Base-by-base conservation (phyloP, 305 asterid species). In the Fraxinus latifolia region DNA sequence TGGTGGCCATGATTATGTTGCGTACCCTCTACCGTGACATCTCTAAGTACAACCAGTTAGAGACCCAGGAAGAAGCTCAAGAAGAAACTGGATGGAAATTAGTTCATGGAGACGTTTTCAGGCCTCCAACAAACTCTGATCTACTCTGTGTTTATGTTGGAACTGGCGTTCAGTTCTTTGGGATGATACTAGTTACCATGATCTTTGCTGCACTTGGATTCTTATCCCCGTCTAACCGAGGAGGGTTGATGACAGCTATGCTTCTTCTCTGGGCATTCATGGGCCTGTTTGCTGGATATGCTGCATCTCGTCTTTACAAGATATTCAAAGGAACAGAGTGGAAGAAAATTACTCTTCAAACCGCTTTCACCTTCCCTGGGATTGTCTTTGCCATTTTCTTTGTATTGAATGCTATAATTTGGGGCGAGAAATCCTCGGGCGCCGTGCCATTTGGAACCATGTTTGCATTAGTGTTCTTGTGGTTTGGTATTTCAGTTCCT, bases 371-470 rank as follows among this genome's bases (percentile, higher is more conserved):
- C 58, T 75, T 75, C 47, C 79, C 79, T 75, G 79, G 79, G 29
- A 75, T 75, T 3, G 34, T 75, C 62, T 75, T 39, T 75, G 79
- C 79, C 55, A 23, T 75, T 42, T 75, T 75, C 79, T 75, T 75
- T 39, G 60, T 75, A 42, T 36, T 75, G 36, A 75, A 75, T 75
- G 79, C 79, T 75, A 60, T 75, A 15, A 75, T 75, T 75, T 75
- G 79, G 79, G 79, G 65, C 1, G 79, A 75, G 79, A 75, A 75
- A 42, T 75, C 79, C 9, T 75, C 79, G 25, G 79, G 79, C 6
- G 79, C 79, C 3, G 79, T 75, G 65, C 79, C 79, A 39, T 75
- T 75, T 75, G 79, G 79, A 42, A 75, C 79, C 62, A 75, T 75
- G 79, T 75, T 75, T 75, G 60, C 34, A 14, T 75, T 75, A 50